Evolutionary conservation across 805 yeast species (phyloP), one percentile per base, ranked within the genome.

Genomic region (Suhomyces emberorum): DNA sequence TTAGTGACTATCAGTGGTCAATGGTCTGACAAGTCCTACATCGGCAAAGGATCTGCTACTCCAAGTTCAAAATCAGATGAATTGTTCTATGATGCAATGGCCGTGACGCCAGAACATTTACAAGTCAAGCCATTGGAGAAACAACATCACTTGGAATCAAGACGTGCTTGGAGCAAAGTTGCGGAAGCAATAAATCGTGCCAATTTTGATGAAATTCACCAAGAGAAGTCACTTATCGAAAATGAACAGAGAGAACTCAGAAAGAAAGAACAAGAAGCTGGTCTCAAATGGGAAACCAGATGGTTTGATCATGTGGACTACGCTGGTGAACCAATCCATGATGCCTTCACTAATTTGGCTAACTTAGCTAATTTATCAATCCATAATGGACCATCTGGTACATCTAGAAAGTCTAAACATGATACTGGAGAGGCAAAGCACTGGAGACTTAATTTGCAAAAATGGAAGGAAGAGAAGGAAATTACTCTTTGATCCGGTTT

Each of bases 111-210:
- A 4, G 79, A 78, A 43, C 77, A 71, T 30, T 67, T 89, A 37
- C 47, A 47, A 12, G 96, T 91, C 31, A 88, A 87, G 61, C 95
- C 95, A 33, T 68, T 86, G 35, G 88, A 78, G 48, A 70, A 84
- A 46, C 98, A 93, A 66, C 74, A 83, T 59, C 76, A 67, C 23
- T 70, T 89, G 49, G 98, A 91, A 65, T 73, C 87, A 39, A 82
- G 96, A 65, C 77, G 70, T 50, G 97, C 97, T 10, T 91, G 98
- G 98, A 51, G 57, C 34, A 76, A 80, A 46, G 98, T 93, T 17
- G 95, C 97, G 0, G 86, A 73, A 7, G 98, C 98, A 11, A 83
- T 88, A 51, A 77, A 72, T 39, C 61, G 65, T 15, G 85, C 91
- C 30, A 83, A 88, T 58, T 87, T 76, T 63, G 86, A 84, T 49